Base-by-base conservation (phyloP, 495 filamentous ascomycete species). In the Neurospora intermedia region DNA sequence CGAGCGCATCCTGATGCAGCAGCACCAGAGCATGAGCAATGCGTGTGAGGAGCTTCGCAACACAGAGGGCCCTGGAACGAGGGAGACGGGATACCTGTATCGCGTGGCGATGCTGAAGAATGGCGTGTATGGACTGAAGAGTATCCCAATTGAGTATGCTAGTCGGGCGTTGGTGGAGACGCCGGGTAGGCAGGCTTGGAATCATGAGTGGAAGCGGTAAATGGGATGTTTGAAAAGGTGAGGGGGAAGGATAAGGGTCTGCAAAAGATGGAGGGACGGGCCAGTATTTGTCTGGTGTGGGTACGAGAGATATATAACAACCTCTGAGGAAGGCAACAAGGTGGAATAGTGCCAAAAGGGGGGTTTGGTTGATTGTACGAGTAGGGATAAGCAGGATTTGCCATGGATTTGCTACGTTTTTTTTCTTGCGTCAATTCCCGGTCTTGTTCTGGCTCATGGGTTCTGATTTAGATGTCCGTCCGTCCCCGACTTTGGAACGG, bases 141-240 rank as follows among this genome's bases (percentile, higher is more conserved):
- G 85, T 8, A 85, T 96, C 69, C 94, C 94, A 74, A 91, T 97
- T 79, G 94, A 97, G 86, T 96, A 96, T 87, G 91, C 91, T 45
- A 16, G 23, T 66, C 85, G 93, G 77, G 79, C 88, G 76, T 93
- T 96, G 88, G 93, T 89, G 43, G 93, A 97, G 74, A 91, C 86
- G 74, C 93, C 93, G 70, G 78, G 84, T 16, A 84, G 84, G 75
- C 87, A 90, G 77, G 88, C 91, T 73, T 96, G 92, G 93, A 93
- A 97, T 82, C 88, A 94, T 82, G 87, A 80, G 10, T 91, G 90
- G 90, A 90, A 80, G 81, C 73, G 76, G 71, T 82, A 71, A 77
- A 70, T 42, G 27, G 59, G 43, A 18, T 9, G 46, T 8, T 16
- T 27, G 18, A 7, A 1, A 11, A 4, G 43, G 7, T 31, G 27